These are phyloP conservation scores for Quercus glauca DNA, from an alignment of 306 rosid genomes.

Conservation along the genomic window DNA sequence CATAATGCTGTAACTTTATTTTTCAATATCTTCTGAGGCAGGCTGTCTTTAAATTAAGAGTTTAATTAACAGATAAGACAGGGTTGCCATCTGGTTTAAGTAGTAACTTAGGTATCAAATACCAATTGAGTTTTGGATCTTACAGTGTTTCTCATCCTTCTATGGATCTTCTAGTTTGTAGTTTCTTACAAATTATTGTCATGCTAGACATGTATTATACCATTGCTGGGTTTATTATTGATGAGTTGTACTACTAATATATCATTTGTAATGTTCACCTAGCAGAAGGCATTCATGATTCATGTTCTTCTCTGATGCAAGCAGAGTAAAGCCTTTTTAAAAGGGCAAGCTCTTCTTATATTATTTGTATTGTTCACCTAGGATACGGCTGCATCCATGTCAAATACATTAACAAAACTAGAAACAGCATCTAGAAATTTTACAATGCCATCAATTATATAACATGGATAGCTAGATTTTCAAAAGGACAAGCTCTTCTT, in stretches of 20 bases:
- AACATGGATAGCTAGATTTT: not conserved
- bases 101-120: not conserved
- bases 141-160: not conserved
- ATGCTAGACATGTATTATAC: no score
- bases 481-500: not conserved
- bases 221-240: not conserved
- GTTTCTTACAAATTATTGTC: no score
- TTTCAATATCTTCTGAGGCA: no score
- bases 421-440: not conserved
- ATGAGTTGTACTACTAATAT: not conserved
- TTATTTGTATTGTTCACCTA: not conserved
- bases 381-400: conserved; percentile 64
- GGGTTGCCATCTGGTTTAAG: no score
- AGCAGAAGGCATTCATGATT: not conserved
- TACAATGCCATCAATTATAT: not conserved
- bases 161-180: not conserved
- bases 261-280: not conserved
- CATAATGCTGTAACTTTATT: not conserved
- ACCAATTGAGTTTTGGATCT: no score
- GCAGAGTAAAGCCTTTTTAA: no score
- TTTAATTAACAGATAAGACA: not conserved
- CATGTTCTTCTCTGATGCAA: not conserved
- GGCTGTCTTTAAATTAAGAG: not conserved
- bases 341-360: no score
- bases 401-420: not conserved